phyloP scores from a whole-genome alignment of 208 protist genomes.

The Trypanosoma caninum region DNA sequence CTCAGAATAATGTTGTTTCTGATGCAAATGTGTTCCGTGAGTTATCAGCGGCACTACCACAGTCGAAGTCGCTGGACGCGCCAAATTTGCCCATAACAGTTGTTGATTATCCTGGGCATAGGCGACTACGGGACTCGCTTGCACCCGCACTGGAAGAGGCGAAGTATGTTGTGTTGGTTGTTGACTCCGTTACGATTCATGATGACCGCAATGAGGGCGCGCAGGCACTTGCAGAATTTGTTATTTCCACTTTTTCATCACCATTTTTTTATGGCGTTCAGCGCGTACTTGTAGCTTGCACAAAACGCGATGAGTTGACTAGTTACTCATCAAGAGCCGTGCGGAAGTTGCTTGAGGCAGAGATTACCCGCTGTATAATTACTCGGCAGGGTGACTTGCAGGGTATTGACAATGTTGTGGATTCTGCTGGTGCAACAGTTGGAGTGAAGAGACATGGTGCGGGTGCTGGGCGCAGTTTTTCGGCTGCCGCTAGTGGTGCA shows the following conservation, averaged over 20 bases:
- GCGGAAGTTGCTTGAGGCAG: conserved; percentile 64
- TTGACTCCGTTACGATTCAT: conserved; percentile 74
- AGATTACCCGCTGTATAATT: conserved; percentile 43
- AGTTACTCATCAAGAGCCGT: conserved; percentile 79
- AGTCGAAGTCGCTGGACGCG: not conserved
- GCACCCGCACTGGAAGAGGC: conserved; percentile 43
- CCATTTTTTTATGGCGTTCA: conserved; percentile 71
- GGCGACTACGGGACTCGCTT: conserved; percentile 56
- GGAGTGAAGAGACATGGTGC: conserved; percentile 2
- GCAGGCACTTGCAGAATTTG: conserved; percentile 62
- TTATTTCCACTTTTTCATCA: conserved; percentile 53
- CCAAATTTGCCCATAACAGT: conserved; percentile 10
- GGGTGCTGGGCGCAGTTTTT: conserved; percentile 1
- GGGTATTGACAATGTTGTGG: conserved; percentile 58
- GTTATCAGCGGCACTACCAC: not conserved
- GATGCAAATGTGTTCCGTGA: not conserved
- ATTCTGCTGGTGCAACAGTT: conserved; percentile 39
- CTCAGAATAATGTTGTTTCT: not conserved
- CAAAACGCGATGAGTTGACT: conserved; percentile 79
- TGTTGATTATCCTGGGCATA: conserved; percentile 80
- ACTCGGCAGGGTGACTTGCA: conserved; percentile 52
- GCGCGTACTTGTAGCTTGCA: conserved; percentile 64
- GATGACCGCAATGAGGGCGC: conserved; percentile 72
- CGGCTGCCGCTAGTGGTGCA: conserved; percentile 12
- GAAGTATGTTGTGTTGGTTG: conserved; percentile 55